A percentile compares a stretch with the other conserved stretches of the same genome.
phyloP scores from a whole-genome alignment of 352 stramenopile species.

The Phytophthora megakarya region DNA sequence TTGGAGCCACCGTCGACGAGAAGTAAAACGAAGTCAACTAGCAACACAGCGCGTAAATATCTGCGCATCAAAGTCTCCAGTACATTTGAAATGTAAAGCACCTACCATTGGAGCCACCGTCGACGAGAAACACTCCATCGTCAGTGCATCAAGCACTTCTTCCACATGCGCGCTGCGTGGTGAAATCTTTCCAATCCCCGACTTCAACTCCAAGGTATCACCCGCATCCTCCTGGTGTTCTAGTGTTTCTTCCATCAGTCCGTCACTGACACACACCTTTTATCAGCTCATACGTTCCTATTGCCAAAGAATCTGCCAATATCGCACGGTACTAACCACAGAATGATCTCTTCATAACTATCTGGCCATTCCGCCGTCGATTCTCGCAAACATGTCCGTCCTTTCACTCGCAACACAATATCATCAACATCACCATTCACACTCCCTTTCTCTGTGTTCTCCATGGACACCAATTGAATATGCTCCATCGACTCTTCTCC shows the following conservation, averaged over 20 bases:
- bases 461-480: conserved; percentile 34
- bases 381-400: conserved; percentile 20
- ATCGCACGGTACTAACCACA: conserved; percentile 13
- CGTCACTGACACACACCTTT: conserved; percentile 33
- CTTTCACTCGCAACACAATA: conserved; percentile 17
- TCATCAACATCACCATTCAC: neutral
- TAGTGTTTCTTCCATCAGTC: conserved; percentile 51
- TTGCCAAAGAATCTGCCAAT: too few relatives aligned
- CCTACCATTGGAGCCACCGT: conserved; percentile 32
- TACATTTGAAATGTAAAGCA: neutral
- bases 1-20: conserved; percentile 22
- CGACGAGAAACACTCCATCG: conserved; percentile 41
- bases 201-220: conserved; percentile 1
- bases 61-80: neutral
- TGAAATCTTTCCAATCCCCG: conserved; percentile 3
- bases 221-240: conserved; percentile 27
- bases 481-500: conserved; percentile 43
- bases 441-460: neutral
- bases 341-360: conserved; percentile 25
- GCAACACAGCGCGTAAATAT: neutral
- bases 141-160: conserved; percentile 46
- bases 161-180: conserved; percentile 33
- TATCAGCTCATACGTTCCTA: too few relatives aligned
- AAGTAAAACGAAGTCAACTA: conserved; percentile 50
- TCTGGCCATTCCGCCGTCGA: conserved; percentile 5